Conservation (phyloP, 148 eudicot species). For the Camellia sinensis region DNA sequence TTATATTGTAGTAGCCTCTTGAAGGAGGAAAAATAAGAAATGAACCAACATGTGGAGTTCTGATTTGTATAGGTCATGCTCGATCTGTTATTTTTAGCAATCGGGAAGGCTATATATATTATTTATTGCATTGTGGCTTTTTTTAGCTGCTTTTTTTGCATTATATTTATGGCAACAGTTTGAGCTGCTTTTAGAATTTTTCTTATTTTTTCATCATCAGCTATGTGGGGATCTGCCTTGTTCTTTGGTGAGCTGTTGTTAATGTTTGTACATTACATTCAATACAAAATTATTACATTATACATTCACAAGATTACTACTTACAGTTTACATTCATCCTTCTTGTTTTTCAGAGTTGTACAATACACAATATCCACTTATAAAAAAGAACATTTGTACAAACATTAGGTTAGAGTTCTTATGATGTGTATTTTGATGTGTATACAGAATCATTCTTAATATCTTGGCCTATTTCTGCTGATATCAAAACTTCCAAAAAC, state of each 20-base stretch:
- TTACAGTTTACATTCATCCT: not conserved
- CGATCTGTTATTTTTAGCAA: slow-evolving; percentile 6
- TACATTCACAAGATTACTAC: not conserved
- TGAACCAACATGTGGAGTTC: no score
- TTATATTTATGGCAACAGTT: not conserved
- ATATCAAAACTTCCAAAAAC: no score
- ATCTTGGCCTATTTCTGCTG: no score
- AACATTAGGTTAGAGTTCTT: no score
- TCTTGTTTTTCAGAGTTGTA: no score
- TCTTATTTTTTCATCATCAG: not conserved
- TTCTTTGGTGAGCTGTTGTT: not conserved
- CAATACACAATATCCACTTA: no score
- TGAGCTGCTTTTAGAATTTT: not conserved
- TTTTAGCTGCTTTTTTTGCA: not conserved
- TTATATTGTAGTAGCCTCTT: no score
- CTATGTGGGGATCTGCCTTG: not conserved
- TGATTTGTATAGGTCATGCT: slow-evolving; percentile 12
- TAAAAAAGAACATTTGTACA: no score
- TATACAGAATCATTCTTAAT: no score
- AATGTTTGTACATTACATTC: slow-evolving; percentile 3
- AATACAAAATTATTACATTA: no score
- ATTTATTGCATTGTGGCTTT: slow-evolving; percentile 10
- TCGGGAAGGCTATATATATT: slow-evolving; percentile 11
- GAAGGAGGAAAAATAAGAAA: no score
- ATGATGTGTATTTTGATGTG: no score